Conservation (phyloP, 1,284 basidiomycete genomes). For the Microbotryum scabiosae region DNA sequence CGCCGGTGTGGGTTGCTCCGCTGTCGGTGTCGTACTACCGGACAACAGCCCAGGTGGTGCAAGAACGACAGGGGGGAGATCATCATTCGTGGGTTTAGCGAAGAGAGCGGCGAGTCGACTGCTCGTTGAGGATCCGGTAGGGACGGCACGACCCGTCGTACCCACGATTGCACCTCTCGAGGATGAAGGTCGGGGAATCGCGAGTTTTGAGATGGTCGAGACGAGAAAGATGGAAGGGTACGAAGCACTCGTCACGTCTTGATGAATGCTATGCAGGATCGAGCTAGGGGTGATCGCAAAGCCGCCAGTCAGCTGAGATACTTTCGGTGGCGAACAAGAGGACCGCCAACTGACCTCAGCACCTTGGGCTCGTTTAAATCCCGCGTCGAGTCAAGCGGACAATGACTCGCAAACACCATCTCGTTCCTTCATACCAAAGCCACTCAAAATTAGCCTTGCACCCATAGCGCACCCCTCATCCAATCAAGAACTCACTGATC, state of each 20-base stretch:
- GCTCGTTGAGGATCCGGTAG: constrained; percentile 3
- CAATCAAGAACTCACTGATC: neutral
- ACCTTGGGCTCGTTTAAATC: neutral
- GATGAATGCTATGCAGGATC: too few relatives aligned
- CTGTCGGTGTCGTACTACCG: too few relatives aligned
- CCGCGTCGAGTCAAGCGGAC: neutral
- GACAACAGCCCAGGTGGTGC: constrained; percentile 6
- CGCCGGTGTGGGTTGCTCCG: neutral
- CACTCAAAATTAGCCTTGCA: neutral
- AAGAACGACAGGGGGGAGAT: constrained; percentile 9
- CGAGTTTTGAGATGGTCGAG: constrained; percentile 3
- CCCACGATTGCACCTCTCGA: neutral
- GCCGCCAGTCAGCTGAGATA: too few relatives aligned
- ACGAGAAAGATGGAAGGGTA: neutral
- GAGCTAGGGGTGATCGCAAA: too few relatives aligned
- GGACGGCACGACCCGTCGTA: neutral
- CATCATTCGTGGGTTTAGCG: constrained; percentile 6
- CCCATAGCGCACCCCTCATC: neutral
- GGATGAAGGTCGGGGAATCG: constrained; percentile 8
- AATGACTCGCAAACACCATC: constrained; percentile 14
- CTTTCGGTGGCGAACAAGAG: too few relatives aligned
- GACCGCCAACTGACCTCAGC: constrained; percentile 15
- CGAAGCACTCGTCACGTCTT: too few relatives aligned
- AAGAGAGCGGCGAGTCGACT: constrained; percentile 30
- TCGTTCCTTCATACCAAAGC: neutral